A percentile compares a stretch with the other conserved stretches of the same genome.
These are phyloP conservation scores for Polygonum aviculare DNA, from an alignment of 148 eudicot species.

Conservation along the genomic window DNA sequence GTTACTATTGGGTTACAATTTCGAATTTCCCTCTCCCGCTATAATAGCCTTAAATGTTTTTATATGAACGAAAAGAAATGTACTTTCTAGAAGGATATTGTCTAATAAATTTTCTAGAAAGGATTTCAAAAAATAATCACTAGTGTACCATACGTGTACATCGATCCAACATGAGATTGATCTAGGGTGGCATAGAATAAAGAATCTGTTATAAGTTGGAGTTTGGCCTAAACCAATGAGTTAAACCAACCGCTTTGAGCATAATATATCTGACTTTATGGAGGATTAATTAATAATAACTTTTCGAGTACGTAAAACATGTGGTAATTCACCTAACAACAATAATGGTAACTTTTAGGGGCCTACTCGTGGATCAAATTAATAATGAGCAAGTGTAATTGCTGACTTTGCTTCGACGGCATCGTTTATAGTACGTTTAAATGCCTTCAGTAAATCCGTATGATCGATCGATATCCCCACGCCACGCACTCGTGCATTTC, in stretches of 20 bases:
- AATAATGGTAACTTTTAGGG: not conserved
- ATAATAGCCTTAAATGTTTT: too few relatives aligned
- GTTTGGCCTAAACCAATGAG: not conserved
- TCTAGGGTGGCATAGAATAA: too few relatives aligned
- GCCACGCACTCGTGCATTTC: too few relatives aligned
- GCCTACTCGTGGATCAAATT: not conserved
- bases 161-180: too few relatives aligned
- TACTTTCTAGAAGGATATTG: too few relatives aligned
- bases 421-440: not conserved
- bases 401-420: not conserved
- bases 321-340: not conserved
- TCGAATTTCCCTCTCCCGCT: too few relatives aligned
- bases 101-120: too few relatives aligned
- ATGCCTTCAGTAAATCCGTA: not conserved
- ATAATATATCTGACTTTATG: not conserved
- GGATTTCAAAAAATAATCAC: too few relatives aligned
- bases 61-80: too few relatives aligned
- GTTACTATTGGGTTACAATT: too few relatives aligned
- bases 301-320: not conserved
- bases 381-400: not conserved
- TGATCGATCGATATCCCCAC: too few relatives aligned
- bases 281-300: not conserved
- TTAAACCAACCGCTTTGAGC: not conserved
- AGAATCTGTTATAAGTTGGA: not conserved
- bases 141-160: too few relatives aligned